phyloP scores from a whole-genome alignment of 2,329 filamentous ascomycete species.

The Lomentospora prolificans region DNA sequence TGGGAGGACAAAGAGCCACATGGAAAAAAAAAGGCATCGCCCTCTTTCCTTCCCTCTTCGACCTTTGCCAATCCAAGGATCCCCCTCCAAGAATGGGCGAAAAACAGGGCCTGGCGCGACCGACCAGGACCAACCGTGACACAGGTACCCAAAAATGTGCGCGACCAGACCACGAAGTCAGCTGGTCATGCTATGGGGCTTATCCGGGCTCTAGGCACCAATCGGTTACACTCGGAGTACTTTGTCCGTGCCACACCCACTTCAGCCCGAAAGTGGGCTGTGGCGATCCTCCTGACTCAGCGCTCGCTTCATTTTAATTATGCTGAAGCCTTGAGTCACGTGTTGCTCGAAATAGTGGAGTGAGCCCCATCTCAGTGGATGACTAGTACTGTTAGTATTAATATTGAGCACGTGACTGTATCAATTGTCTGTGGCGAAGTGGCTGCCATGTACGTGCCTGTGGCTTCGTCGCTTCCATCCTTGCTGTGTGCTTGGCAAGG shows the following conservation, averaged over 20 bases:
- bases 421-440: too few relatives aligned
- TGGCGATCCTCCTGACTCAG: neutral
- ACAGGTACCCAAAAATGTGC: neutral
- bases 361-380: too few relatives aligned
- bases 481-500: too few relatives aligned
- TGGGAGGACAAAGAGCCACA: neutral
- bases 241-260: neutral
- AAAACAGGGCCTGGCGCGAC: neutral
- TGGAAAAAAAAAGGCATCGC: neutral
- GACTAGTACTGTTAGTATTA: too few relatives aligned
- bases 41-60: neutral
- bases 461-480: too few relatives aligned
- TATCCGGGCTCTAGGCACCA: constrained; percentile 4
- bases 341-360: too few relatives aligned
- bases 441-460: too few relatives aligned
- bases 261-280: constrained; percentile 4
- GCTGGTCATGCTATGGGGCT: constrained; percentile 1
- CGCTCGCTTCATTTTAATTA: too few relatives aligned
- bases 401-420: too few relatives aligned
- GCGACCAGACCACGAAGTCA: constrained; percentile 9
- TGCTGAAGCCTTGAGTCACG: too few relatives aligned
- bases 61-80: neutral
- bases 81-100: neutral
- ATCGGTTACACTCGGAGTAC: neutral
- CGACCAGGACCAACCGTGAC: neutral